These are phyloP conservation scores for Xerocomus brunneocitrinus DNA, from an alignment of 768 basidiomycete genomes.

Conservation along the genomic window DNA sequence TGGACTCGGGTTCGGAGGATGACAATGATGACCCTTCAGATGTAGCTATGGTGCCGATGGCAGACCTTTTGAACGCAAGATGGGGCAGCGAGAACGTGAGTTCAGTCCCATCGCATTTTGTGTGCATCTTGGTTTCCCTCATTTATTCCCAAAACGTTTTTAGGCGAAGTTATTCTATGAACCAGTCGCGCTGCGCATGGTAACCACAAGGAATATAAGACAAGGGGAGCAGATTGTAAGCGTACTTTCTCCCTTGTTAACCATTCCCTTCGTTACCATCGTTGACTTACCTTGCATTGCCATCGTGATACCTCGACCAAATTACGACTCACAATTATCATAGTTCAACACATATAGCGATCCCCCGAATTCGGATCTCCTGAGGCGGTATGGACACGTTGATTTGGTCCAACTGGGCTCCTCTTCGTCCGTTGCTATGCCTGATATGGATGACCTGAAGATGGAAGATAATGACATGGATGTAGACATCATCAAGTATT, in stretches of 20 bases:
- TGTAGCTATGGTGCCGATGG: constrained; percentile 92
- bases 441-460: constrained; percentile 4
- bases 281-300: not conserved
- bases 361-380: constrained; percentile 85
- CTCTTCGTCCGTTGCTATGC: constrained; percentile 15
- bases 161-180: constrained; percentile 88
- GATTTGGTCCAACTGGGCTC: constrained; percentile 61
- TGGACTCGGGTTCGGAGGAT: constrained; percentile 38
- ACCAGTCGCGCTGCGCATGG: constrained; percentile 67
- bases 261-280: not conserved
- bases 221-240: constrained; percentile 85
- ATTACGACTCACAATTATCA: not conserved
- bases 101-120: not conserved
- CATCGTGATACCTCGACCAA: not conserved
- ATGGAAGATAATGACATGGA: constrained; percentile 16
- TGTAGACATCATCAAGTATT: constrained; percentile 5
- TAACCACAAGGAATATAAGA: constrained; percentile 67
- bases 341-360: constrained; percentile 97
- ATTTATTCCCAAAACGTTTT: not conserved
- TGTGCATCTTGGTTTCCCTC: not conserved
- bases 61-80: constrained; percentile 92
- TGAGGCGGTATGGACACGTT: constrained; percentile 93
- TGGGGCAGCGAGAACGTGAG: constrained; percentile 81
- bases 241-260: constrained; percentile 2
- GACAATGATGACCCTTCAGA: constrained; percentile 54